A percentile compares a stretch with the other conserved stretches of the same genome.
Evolutionary conservation across 768 basidiomycete species (phyloP).

Genomic region (Podaxis sp.): DNA sequence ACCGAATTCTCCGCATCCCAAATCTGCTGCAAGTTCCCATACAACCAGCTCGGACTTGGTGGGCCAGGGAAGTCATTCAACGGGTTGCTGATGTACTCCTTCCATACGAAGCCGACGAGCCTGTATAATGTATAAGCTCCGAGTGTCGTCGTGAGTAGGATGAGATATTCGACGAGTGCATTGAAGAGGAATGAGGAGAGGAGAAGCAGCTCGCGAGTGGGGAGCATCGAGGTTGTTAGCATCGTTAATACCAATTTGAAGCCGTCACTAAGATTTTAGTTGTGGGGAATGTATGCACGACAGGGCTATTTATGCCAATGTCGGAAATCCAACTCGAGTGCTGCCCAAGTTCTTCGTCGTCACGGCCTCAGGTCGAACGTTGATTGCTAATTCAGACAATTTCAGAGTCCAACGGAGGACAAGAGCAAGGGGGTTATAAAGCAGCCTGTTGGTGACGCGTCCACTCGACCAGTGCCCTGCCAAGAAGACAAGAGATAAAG

Average conservation of each 20-base stretch:
- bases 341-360: too few relatives aligned
- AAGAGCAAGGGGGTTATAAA: too few relatives aligned
- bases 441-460: too few relatives aligned
- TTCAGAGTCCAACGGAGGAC: too few relatives aligned
- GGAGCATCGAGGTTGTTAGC: background rate
- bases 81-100: slow-evolving; percentile 35
- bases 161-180: slow-evolving; percentile 17
- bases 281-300: too few relatives aligned
- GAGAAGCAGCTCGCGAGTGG: background rate
- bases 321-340: too few relatives aligned
- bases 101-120: slow-evolving; percentile 28
- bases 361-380: too few relatives aligned
- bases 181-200: background rate
- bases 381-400: too few relatives aligned
- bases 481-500: too few relatives aligned
- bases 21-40: slow-evolving; percentile 48
- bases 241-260: background rate
- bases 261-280: too few relatives aligned
- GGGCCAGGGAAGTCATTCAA: slow-evolving; percentile 54
- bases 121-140: slow-evolving; percentile 32
- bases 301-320: too few relatives aligned
- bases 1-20: slow-evolving; percentile 34
- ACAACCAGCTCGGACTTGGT: slow-evolving; percentile 41
- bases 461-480: too few relatives aligned
- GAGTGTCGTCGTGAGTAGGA: slow-evolving; percentile 23